Conservation (phyloP, 331 rosid genomes). For the Prunus yedoensis region DNA sequence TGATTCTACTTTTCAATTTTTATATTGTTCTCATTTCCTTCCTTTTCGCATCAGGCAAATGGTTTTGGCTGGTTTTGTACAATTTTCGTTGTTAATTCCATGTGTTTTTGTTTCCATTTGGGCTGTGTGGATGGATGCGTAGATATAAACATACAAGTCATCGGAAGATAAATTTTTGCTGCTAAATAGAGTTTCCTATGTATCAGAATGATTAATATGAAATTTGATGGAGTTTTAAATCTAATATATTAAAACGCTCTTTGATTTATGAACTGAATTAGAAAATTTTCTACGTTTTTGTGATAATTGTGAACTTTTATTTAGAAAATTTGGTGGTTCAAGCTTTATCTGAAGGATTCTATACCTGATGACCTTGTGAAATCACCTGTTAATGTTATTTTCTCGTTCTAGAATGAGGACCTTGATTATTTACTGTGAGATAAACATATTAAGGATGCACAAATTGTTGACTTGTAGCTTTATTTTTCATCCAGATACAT, state of each 20-base stretch:
- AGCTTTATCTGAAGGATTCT: no score
- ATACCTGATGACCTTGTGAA: background rate
- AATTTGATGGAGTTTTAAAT: background rate
- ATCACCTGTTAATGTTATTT: background rate
- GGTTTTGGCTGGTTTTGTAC: background rate
- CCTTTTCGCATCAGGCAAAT: slow-evolving; percentile 9
- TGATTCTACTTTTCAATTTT: no score
- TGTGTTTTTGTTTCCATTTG: background rate
- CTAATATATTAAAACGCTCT: background rate
- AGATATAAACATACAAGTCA: background rate
- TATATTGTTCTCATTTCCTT: background rate
- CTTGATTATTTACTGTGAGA: background rate
- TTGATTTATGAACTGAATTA: background rate
- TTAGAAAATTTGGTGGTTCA: background rate
- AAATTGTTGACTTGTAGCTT: background rate
- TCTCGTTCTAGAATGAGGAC: background rate
- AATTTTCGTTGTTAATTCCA: background rate
- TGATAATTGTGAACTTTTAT: no score
- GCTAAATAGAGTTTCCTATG: background rate
- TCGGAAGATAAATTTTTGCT: background rate
- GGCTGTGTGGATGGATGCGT: background rate
- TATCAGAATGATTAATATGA: background rate
- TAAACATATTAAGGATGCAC: background rate
- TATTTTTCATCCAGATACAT: background rate
- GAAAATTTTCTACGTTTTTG: background rate